These are phyloP conservation scores for Physaria fendleri DNA, from an alignment of 345 rosid species.

Conservation along the genomic window DNA sequence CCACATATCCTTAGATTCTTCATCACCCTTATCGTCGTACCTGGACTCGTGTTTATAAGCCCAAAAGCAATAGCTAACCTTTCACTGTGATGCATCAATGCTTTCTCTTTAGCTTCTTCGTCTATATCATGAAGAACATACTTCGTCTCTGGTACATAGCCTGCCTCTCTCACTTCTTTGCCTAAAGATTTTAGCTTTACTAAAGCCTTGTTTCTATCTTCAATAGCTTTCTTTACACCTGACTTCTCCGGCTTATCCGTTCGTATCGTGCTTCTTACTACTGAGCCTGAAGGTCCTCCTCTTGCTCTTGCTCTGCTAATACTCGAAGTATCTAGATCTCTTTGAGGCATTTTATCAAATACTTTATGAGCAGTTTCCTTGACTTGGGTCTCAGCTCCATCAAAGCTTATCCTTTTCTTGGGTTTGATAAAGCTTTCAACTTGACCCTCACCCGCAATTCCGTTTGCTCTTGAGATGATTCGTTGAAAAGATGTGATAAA, in stretches of 20 bases:
- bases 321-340: background rate
- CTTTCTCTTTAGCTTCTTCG: constrained; percentile 62
- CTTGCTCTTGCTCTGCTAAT: background rate
- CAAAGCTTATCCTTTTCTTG: background rate
- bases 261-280: background rate
- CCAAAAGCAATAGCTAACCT: constrained; percentile 62
- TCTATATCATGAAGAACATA: constrained; percentile 54
- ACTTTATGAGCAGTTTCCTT: constrained; percentile 3
- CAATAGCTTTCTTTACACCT: background rate
- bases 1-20: constrained; percentile 53
- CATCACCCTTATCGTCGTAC: constrained; percentile 47
- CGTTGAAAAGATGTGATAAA: background rate
- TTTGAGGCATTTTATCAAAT: background rate
- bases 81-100: constrained; percentile 55
- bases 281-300: background rate
- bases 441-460: background rate
- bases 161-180: constrained; percentile 33
- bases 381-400: background rate
- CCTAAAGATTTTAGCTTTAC: constrained; percentile 22
- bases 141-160: constrained; percentile 51
- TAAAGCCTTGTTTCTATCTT: constrained; percentile 23
- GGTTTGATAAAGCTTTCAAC: constrained; percentile 11
- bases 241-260: background rate
- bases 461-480: background rate
- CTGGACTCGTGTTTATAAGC: constrained; percentile 38